These are phyloP conservation scores for Acanthamoeba lenticulata DNA, from an alignment of 208 protist genomes.

Conservation along the genomic window DNA sequence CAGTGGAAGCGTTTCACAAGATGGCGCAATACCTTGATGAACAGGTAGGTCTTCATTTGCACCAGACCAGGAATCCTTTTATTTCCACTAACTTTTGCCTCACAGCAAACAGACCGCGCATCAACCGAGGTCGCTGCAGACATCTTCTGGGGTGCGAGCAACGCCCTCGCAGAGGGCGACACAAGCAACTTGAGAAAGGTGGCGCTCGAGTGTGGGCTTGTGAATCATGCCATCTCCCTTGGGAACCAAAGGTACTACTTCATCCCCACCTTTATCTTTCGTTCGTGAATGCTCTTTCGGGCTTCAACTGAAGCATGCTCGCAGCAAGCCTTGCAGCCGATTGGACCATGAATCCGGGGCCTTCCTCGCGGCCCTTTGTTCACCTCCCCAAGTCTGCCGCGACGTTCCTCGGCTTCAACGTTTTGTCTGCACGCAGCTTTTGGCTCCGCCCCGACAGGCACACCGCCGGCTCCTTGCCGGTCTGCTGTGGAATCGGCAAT, in stretches of 20 bases:
- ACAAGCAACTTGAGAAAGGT: background rate
- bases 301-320: too few species aligned
- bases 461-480: background rate
- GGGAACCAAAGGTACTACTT: background rate
- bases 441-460: background rate
- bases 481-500: background rate
- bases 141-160: background rate
- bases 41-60: too few species aligned
- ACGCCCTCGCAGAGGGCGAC: background rate
- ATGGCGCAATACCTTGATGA: background rate
- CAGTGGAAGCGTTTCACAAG: background rate
- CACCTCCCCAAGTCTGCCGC: background rate
- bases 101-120: background rate
- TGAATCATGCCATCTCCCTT: background rate
- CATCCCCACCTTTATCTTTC: too few species aligned
- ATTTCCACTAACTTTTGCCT: too few species aligned
- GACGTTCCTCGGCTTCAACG: background rate
- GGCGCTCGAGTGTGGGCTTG: background rate
- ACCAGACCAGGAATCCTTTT: too few species aligned
- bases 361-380: background rate
- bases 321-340: background rate
- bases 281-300: too few species aligned
- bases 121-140: background rate
- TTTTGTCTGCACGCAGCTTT: background rate
- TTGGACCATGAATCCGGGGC: background rate